A percentile compares a stretch with the other conserved stretches of the same genome.
Evolutionary conservation across 495 filamentous ascomycete species (phyloP).

Genomic region (Trichoderma orchidacearum): DNA sequence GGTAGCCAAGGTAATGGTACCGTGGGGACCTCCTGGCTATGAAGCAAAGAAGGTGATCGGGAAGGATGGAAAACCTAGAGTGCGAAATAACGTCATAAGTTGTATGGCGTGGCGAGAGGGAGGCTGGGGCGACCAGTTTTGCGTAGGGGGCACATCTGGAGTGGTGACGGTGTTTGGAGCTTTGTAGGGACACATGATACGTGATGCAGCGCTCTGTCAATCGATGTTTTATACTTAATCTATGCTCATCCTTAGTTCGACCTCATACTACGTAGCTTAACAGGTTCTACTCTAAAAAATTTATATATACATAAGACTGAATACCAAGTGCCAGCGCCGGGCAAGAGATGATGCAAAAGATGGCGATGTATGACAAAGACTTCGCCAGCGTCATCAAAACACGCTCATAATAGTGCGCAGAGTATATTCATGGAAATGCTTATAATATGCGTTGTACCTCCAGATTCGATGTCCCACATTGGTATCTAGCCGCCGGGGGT

Average conservation of each 20-base stretch:
- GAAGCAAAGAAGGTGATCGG: slow-evolving; percentile 30
- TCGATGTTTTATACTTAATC: not conserved
- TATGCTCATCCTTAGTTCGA: not conserved
- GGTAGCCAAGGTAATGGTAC: slow-evolving; percentile 44
- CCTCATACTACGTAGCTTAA: not conserved
- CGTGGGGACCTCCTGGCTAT: slow-evolving; percentile 44
- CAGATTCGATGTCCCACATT: too few relatives aligned
- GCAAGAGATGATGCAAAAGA: too few relatives aligned
- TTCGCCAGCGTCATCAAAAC: too few relatives aligned
- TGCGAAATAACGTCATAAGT: slow-evolving; percentile 36
- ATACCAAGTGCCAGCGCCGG: too few relatives aligned
- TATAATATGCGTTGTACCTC: too few relatives aligned
- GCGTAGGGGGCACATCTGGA: slow-evolving; percentile 39
- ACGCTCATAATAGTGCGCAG: too few relatives aligned
- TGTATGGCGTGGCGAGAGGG: slow-evolving; percentile 62
- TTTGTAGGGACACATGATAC: not conserved
- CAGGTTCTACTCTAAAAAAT: not conserved
- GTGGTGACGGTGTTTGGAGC: slow-evolving; percentile 39
- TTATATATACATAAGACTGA: not conserved
- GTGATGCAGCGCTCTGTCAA: not conserved
- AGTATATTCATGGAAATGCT: too few relatives aligned
- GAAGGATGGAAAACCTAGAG: slow-evolving; percentile 37
- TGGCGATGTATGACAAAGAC: too few relatives aligned
- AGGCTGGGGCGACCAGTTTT: slow-evolving; percentile 46
- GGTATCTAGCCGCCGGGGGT: too few relatives aligned